Base-by-base conservation (phyloP, 441 rosid species). In the Manihot esculenta region DNA sequence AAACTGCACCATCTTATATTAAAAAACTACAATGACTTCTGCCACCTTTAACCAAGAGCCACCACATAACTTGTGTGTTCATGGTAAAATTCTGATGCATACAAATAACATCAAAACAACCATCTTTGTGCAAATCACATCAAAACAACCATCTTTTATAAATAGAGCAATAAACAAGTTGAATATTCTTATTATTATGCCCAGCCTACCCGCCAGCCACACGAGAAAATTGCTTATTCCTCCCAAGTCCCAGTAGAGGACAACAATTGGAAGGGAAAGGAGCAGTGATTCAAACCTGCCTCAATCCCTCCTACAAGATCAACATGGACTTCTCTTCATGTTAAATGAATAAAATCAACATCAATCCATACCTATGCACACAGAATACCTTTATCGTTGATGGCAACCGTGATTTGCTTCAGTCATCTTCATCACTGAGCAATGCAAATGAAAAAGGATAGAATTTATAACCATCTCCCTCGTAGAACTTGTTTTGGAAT, bases 401-500 rank as follows among this genome's bases (percentile, higher is more conserved):
- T 48, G 58, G 71, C 66, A 76, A 72, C 51, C 1, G 53, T 63
- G 62, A 72, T 69, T 75, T 24, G 24, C 7, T 59, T 49, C 62
- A 92, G 45, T 88, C 94, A 11, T 83, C 94, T 68, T 92, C 97
- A 10, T 80, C 84, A 10, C 58, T 71, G 0, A 78, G 49, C n/a
- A 80, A 72, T 14, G 83, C 70, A 59, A 90, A 92, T 44, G 96
- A 83, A 75, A 86, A 95, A 38, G 99, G 99, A 69, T 70, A 69
- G 84, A 92, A 92, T 78, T 88, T 89, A 81, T 89, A 92, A 45
- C 99, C 98, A 54, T 88, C 92, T 59, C 98, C 99, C 79, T 92
- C 97, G 47, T 89, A 95, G 81, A 90, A 94, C 82, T 92, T 95
- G 87, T 88, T 92, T 68, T 89, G 93, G 82, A 89, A 94, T 77